phyloP scores from a whole-genome alignment of 169 alveolate genomes.

The Plasmodium inui region DNA sequence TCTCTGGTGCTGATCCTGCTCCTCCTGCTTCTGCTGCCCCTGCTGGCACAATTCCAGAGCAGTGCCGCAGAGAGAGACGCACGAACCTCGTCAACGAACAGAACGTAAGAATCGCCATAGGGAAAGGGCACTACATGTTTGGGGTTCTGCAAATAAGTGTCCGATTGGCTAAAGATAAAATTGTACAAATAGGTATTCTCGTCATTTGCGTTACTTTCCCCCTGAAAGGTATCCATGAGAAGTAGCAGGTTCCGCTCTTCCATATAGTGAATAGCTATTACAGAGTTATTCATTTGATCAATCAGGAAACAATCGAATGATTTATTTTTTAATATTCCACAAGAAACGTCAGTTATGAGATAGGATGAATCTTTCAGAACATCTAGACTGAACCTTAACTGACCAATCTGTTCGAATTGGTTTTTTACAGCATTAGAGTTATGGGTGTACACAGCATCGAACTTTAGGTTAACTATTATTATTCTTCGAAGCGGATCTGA shows the following conservation, averaged over 20 bases:
- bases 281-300: constrained; percentile 58
- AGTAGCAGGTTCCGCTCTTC: constrained; percentile 10
- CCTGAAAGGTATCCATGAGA: constrained; percentile 61
- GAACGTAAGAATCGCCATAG: constrained; percentile 38
- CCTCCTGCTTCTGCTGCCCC: not conserved
- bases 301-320: constrained; percentile 61
- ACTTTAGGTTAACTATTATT: constrained; percentile 22
- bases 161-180: constrained; percentile 22
- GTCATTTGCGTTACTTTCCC: constrained; percentile 20
- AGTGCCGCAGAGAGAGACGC: not conserved
- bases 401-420: not conserved
- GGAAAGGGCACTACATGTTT: constrained; percentile 28
- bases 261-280: constrained; percentile 37
- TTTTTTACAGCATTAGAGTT: constrained; percentile 29
- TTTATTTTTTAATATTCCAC: constrained; percentile 48
- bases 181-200: constrained; percentile 19
- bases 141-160: constrained; percentile 40
- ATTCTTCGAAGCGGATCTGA: constrained; percentile 37
- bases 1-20: not conserved
- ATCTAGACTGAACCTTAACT: constrained; percentile 15
- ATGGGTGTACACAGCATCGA: constrained; percentile 3
- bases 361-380: constrained; percentile 44
- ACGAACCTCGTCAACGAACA: constrained; percentile 43
- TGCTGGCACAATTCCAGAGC: not conserved
- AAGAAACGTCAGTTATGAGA: constrained; percentile 43